phyloP scores from a whole-genome alignment of 208 protist genomes.

The Acanthamoeba culbertsoni region DNA sequence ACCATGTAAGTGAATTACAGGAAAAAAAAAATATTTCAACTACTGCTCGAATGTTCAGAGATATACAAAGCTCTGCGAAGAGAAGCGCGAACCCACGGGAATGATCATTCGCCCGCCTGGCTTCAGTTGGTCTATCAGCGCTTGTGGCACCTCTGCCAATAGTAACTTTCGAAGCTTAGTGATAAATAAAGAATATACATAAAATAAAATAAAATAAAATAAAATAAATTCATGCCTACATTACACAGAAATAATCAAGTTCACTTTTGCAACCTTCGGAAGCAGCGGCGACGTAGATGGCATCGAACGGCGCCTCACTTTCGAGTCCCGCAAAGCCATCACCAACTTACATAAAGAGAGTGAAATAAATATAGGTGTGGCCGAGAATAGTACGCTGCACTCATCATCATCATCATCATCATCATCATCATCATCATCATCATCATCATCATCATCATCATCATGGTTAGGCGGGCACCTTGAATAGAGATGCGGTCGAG shows the following conservation, averaged over 20 bases:
- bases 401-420: too few species aligned
- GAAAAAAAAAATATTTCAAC: too few species aligned
- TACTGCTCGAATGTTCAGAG: too few species aligned
- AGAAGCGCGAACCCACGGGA: slow-evolving; percentile 73
- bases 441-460: too few species aligned
- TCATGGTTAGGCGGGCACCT: neutral
- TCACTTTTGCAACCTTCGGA: slow-evolving; percentile 26
- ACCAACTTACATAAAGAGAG: too few species aligned
- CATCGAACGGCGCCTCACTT: slow-evolving; percentile 71
- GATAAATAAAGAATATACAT: neutral
- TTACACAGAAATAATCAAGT: too few species aligned
- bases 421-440: too few species aligned
- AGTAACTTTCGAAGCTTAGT: neutral
- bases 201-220: neutral
- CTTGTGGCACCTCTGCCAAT: slow-evolving; percentile 47
- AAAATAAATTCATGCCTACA: too few species aligned
- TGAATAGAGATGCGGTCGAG: slow-evolving; percentile 45
- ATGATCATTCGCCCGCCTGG: slow-evolving; percentile 74
- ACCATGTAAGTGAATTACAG: too few species aligned
- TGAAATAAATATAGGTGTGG: too few species aligned
- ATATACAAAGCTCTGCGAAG: neutral
- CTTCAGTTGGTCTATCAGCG: slow-evolving; percentile 77
- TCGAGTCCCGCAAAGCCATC: slow-evolving; percentile 72
- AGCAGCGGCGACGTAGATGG: slow-evolving; percentile 82
- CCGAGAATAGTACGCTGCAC: too few species aligned